These are phyloP conservation scores for Phoenix dactylifera DNA, from an alignment of 176 grass and related monocot species.

Conservation along the genomic window DNA sequence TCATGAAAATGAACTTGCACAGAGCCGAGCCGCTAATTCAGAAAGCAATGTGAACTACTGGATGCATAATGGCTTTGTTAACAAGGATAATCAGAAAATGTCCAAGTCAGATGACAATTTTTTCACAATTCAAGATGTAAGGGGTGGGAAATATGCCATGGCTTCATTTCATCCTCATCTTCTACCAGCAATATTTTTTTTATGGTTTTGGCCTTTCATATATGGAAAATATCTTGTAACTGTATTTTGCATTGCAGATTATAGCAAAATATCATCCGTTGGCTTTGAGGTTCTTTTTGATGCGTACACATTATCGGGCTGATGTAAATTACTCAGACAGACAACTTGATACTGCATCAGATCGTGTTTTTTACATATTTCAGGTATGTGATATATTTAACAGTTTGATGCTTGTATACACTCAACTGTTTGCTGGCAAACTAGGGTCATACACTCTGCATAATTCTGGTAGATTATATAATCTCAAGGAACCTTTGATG, in stretches of 20 bases:
- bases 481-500: too few relatives aligned
- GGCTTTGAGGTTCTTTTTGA: slow-evolving; percentile 88
- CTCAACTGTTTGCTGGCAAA: too few relatives aligned
- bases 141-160: not conserved
- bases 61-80: slow-evolving; percentile 73
- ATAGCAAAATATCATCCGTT: slow-evolving; percentile 79
- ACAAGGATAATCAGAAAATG: slow-evolving; percentile 65
- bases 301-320: slow-evolving; percentile 85
- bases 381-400: slow-evolving; percentile 39
- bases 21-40: slow-evolving; percentile 47
- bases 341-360: slow-evolving; percentile 50
- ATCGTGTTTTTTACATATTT: slow-evolving; percentile 83
- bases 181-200: too few relatives aligned
- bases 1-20: slow-evolving; percentile 77
- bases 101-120: slow-evolving; percentile 73
- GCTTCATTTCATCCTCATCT: too few relatives aligned
- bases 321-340: slow-evolving; percentile 85
- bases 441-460: too few relatives aligned
- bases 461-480: too few relatives aligned
- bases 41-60: slow-evolving; percentile 42
- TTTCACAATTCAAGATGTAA: slow-evolving; percentile 94
- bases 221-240: not conserved
- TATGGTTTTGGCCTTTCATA: too few relatives aligned
- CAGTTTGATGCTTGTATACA: too few relatives aligned
- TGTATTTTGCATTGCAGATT: slow-evolving; percentile 35